Evolutionary conservation across 495 filamentous ascomycete species (phyloP).

Genomic region (Talaromyces wortmannii): DNA sequence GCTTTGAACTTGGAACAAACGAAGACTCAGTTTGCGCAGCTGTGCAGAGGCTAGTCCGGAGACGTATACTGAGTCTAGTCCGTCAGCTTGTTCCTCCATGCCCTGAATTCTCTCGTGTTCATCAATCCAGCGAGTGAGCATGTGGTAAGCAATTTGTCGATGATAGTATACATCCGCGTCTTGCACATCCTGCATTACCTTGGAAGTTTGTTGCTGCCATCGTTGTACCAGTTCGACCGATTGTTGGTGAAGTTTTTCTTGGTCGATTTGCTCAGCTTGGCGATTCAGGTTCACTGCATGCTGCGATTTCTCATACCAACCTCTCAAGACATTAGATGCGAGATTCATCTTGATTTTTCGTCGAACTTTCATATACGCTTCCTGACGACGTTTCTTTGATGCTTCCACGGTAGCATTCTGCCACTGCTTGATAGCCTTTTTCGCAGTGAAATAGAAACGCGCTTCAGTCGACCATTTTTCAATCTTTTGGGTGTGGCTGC

Average conservation of each 20-base stretch:
- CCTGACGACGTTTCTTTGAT: slow-evolving; percentile 47
- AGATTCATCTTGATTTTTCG: slow-evolving; percentile 52
- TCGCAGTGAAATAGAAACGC: slow-evolving; percentile 52
- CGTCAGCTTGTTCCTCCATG: slow-evolving; percentile 43
- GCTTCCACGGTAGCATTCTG: slow-evolving; percentile 40
- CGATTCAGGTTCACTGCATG: slow-evolving; percentile 31
- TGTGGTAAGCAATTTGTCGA: slow-evolving; percentile 33
- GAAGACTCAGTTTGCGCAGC: slow-evolving; percentile 45
- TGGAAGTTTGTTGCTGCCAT: slow-evolving; percentile 37
- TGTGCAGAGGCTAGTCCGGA: slow-evolving; percentile 33
- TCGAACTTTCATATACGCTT: slow-evolving; percentile 53
- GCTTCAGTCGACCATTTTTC: slow-evolving; percentile 49
- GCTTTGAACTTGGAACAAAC: slow-evolving; percentile 42
- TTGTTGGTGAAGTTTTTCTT: slow-evolving; percentile 27
- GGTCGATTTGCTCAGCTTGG: slow-evolving; percentile 32
- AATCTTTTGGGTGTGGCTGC: slow-evolving; percentile 38
- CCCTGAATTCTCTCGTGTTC: slow-evolving; percentile 28
- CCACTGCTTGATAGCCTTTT: slow-evolving; percentile 49
- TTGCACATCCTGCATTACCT: slow-evolving; percentile 27
- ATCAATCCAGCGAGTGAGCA: slow-evolving; percentile 40
- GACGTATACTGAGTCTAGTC: slow-evolving; percentile 37
- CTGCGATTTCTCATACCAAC: slow-evolving; percentile 39
- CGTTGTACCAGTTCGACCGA: slow-evolving; percentile 30
- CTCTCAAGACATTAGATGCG: slow-evolving; percentile 32
- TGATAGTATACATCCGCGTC: slow-evolving; percentile 35